Evolutionary conservation across 106 monocot genomes (phyloP), one percentile per base, ranked within the genome.

Genomic region (Hemerocallis citrina): DNA sequence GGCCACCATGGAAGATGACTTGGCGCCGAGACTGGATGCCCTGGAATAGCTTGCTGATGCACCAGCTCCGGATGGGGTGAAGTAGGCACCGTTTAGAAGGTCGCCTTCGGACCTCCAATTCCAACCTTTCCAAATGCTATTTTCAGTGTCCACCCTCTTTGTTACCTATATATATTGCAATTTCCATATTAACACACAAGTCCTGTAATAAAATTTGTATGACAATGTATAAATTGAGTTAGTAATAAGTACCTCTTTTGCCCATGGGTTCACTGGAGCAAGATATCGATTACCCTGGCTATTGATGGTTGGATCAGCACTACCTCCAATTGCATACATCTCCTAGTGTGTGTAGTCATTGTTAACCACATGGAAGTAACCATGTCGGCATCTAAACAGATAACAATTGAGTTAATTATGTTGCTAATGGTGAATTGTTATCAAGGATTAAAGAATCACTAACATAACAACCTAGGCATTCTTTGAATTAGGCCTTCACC

Each of bases 21-120:
- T 84, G 67, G 84, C 84, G 5, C 79, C 84, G 21, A 84, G 79
- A 64, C 84, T 84, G 15, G 84, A 84, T 7, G 84, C 84, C 33
- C 75, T 74, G 1, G 84, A 71, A 42, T 84, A 84, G 64, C 84
- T 79, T 6, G 75, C 75, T 2, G 78, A 74, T 25, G 74, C 75
- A 8, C 79, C 79, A 0, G 71, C 72, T 12, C 84, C 84, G 0
- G 84, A 84, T 7, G 84, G 79, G 9, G 68, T 72, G 67, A 84
- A 84, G 68, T 62, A 84, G 30, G 84, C 84, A 7, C 79, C 79
- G 15, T 76, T 76, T 21, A 76, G 38, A 14, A 77, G 77, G 61
- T 77, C 77, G 2, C 77, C 77, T 51, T 77, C 77, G 3, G 77
- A 77, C 48, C 77, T 71, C 77, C 77, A 77, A 62, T 77, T 77